These are phyloP conservation scores for Pueraria montana DNA, from an alignment of 306 rosid genomes.

Conservation along the genomic window DNA sequence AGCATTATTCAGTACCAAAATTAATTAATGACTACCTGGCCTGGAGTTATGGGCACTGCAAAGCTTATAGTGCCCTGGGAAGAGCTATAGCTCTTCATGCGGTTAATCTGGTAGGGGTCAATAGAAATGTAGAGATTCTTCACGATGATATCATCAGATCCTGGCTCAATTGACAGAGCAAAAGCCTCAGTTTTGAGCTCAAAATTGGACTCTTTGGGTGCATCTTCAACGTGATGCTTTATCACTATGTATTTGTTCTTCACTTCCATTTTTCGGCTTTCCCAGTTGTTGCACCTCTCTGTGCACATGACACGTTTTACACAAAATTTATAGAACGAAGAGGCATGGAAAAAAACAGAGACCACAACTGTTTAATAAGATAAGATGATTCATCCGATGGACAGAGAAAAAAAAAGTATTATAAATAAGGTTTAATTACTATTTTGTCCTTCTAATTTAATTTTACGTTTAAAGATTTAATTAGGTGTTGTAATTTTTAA, in stretches of 20 bases:
- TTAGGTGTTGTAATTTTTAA: no score
- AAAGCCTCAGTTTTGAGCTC: slow-evolving; percentile 58
- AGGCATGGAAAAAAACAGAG: neutral
- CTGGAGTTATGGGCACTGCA: slow-evolving; percentile 55
- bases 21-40: slow-evolving; percentile 50
- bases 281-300: no score
- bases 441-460: no score
- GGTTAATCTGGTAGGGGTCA: slow-evolving; percentile 73
- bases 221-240: slow-evolving; percentile 55
- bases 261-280: slow-evolving; percentile 59
- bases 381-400: neutral
- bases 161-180: slow-evolving; percentile 43
- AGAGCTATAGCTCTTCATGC: slow-evolving; percentile 65
- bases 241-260: slow-evolving; percentile 58
- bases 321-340: neutral
- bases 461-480: no score
- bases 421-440: no score
- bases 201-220: slow-evolving; percentile 66
- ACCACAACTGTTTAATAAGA: no score
- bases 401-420: no score
- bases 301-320: neutral
- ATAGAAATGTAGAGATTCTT: slow-evolving; percentile 72
- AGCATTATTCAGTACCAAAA: neutral
- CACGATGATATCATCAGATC: slow-evolving; percentile 59
- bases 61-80: slow-evolving; percentile 52